Conservation (phyloP, 2,329 filamentous ascomycete species). For the Sordariomycetes sp. region DNA sequence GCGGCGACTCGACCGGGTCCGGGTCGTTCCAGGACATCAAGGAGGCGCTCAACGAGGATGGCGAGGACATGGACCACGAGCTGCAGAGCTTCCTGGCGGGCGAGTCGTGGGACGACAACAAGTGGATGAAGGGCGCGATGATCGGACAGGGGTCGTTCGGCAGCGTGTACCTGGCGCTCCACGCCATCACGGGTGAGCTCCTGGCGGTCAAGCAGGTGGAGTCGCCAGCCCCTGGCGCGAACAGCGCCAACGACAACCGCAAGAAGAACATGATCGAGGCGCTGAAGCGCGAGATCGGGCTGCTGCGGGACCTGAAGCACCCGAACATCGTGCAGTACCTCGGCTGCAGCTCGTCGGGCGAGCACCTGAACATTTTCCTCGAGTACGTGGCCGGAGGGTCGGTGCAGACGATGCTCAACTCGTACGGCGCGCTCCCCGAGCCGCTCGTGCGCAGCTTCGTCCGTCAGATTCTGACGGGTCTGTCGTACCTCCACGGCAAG, state of each 20-base stretch:
- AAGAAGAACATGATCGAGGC: constrained; percentile 99
- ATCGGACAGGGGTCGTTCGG: constrained; percentile 97
- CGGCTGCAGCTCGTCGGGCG: constrained; percentile 82
- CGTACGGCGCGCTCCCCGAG: constrained; percentile 90
- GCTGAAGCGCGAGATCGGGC: constrained; percentile 88
- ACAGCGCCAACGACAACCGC: constrained; percentile 72
- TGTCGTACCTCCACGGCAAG: constrained; percentile 85
- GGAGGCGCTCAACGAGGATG: constrained; percentile 78
- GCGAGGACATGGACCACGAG: constrained; percentile 84
- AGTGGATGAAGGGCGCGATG: constrained; percentile 98
- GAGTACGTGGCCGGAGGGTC: constrained; percentile 97
- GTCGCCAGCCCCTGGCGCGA: constrained; percentile 66
- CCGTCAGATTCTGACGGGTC: constrained; percentile 82
- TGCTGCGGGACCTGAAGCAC: constrained; percentile 88
- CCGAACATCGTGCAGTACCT: constrained; percentile 98
- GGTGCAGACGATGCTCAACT: constrained; percentile 96
- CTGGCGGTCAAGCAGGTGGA: constrained; percentile 98
- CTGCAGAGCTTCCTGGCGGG: constrained; percentile 82
- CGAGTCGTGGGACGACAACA: constrained; percentile 91
- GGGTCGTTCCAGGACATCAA: constrained; percentile 77
- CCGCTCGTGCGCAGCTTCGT: constrained; percentile 94
- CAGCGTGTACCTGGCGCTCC: constrained; percentile 86
- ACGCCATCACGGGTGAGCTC: constrained; percentile 91
- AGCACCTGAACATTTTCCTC: constrained; percentile 97
- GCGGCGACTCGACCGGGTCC: constrained; percentile 51